phyloP scores from a whole-genome alignment of 768 basidiomycete genomes.

The Suillus lakei region DNA sequence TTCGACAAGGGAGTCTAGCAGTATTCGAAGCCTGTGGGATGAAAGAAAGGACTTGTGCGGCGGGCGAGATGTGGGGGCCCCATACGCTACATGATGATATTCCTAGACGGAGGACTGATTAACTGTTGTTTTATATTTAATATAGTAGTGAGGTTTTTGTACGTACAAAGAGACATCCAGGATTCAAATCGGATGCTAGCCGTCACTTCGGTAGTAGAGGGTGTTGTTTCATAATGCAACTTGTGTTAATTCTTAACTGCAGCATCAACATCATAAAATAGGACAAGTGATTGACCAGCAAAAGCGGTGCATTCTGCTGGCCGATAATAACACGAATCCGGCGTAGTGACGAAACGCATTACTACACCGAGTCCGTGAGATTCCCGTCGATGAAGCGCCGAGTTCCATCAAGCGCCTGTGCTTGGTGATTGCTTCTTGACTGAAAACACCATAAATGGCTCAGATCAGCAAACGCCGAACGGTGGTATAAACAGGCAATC shows the following conservation, averaged over 20 bases:
- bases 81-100: neutral
- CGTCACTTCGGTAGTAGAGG: neutral
- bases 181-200: neutral
- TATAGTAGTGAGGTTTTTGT: neutral
- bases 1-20: neutral
- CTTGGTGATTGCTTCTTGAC: neutral
- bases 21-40: neutral
- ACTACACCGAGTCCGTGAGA: neutral
- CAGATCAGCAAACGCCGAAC: too few species aligned
- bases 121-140: neutral
- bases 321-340: neutral
- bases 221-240: too few species aligned
- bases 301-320: neutral
- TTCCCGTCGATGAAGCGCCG: neutral
- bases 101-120: neutral
- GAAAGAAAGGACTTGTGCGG: too few species aligned
- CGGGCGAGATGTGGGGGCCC: neutral
- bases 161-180: neutral
- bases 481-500: too few species aligned
- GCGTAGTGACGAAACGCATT: neutral
- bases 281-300: too few species aligned
- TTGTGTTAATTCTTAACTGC: too few species aligned
- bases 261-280: too few species aligned
- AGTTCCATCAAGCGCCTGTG: neutral
- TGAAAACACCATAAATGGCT: neutral